Evolutionary conservation across 2,329 filamentous ascomycete species (phyloP), one percentile per base, ranked within the genome.

Genomic region (Fusarium kyushuense): DNA sequence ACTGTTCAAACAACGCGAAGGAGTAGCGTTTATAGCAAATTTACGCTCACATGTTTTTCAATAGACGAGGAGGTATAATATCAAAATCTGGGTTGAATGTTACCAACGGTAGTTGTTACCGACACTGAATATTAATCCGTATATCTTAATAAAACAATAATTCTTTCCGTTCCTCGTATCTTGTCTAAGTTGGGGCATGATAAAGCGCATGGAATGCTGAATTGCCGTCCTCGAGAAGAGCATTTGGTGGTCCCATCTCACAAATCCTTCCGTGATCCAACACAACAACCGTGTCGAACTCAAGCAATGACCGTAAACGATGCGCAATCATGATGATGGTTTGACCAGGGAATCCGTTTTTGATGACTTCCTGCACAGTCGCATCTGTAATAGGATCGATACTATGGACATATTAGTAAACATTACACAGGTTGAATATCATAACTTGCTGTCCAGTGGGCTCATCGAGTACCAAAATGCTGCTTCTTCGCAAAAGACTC

Each of bases 391-490:
- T 10, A n/a, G 32, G 32, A n/a, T 35, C 32, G 7, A 35, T 35
- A 35, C 32, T 33, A 14, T 14, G 13, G 13, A 14, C 16, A 33
- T 14, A 33, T 33, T 17, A 33, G 32, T 33, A 14, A 33, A 13
- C 17, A 13, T 33, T 13, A 33, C 17, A 6, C 17, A 33, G 4
- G 6, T 6, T 5, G 11, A 4, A 6, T 33, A 17, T 5, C 16
- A 17, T 17, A 16, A 17, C 49, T 53, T 35, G 43, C 49, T 43
- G 49, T 27, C 49, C 38, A 19, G 49, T 53, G 7, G 49, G 49
- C 12, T 53, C 49, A 13, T 53, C 38, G 1, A 43, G 49, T 4
- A 53, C n/a, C 3, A 53, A 16, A 5, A 53, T 43, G 7, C 16
- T 43, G 29, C 49, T 43, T 14, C 12, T 53, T 35, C 38, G 19